Conservation (phyloP, 2,329 filamentous ascomycete species). For the Aspergillus sp. region DNA sequence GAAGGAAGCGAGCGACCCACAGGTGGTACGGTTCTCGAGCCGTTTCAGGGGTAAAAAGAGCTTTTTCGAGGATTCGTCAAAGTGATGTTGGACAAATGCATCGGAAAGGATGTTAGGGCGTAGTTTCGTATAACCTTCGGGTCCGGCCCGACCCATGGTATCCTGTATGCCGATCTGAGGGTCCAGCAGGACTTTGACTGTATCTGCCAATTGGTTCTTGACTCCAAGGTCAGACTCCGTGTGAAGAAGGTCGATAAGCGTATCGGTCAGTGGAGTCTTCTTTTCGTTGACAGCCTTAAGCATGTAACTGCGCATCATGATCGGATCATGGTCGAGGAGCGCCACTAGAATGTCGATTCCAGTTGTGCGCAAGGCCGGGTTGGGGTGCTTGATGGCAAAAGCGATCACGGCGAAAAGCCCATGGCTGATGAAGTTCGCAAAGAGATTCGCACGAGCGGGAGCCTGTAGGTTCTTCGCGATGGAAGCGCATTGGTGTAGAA, state of each 20-base stretch:
- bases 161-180: constrained; percentile 61
- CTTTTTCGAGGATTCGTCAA: constrained; percentile 79
- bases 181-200: constrained; percentile 89
- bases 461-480: constrained; percentile 94
- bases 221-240: constrained; percentile 91
- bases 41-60: constrained; percentile 85
- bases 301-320: constrained; percentile 90
- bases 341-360: constrained; percentile 92
- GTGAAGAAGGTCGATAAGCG: constrained; percentile 84
- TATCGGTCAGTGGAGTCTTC: constrained; percentile 82
- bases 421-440: constrained; percentile 84
- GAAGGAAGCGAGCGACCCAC: constrained; percentile 40
- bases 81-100: constrained; percentile 82
- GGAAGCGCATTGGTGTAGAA: constrained; percentile 92
- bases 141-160: constrained; percentile 60
- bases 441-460: constrained; percentile 74
- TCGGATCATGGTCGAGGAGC: constrained; percentile 91
- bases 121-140: constrained; percentile 66
- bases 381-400: constrained; percentile 81
- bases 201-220: constrained; percentile 92
- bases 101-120: constrained; percentile 74
- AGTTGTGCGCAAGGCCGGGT: constrained; percentile 82
- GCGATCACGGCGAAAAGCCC: constrained; percentile 88
- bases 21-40: constrained; percentile 62
- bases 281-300: constrained; percentile 90